A percentile compares a stretch with the other conserved stretches of the same genome.
Evolutionary conservation across 441 rosid species (phyloP).

Genomic region (Mallotus japonicus): DNA sequence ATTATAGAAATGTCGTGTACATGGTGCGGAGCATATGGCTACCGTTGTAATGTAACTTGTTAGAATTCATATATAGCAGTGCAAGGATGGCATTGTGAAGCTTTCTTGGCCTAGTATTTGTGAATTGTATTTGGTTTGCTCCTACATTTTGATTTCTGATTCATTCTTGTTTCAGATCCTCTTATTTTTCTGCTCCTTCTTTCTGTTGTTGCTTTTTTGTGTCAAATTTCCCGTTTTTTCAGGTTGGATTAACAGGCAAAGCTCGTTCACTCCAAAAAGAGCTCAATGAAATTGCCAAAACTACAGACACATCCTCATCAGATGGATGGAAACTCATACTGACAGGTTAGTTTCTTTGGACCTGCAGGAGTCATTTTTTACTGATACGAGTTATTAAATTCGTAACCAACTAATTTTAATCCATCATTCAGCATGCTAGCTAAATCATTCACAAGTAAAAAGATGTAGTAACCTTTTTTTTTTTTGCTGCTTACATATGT

Average conservation of each 20-base stretch:
- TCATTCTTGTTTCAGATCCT: no score
- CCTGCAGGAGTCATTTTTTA: neutral
- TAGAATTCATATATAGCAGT: no score
- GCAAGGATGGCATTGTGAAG: neutral
- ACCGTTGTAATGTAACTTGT: no score
- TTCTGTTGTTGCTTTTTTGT: neutral
- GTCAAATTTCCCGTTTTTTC: neutral
- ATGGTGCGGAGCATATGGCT: no score
- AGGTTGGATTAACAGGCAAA: conserved; percentile 22
- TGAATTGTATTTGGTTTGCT: neutral
- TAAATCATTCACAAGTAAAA: neutral
- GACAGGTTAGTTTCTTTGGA: conserved; percentile 9
- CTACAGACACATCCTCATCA: conserved; percentile 15
- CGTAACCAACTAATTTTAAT: neutral
- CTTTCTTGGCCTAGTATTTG: no score
- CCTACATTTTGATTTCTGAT: no score
- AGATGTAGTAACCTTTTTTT: neutral
- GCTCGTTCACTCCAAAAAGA: conserved; percentile 21
- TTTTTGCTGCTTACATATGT: neutral
- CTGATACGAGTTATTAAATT: neutral
- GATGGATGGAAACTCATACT: conserved; percentile 26
- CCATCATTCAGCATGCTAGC: neutral
- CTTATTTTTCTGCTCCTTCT: neutral
- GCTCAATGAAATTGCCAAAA: conserved; percentile 23
- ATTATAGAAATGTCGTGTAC: no score